Percentiles rank a stretch among this genome's conserved stretches.
Evolutionary conservation across 1,139 yeast genomes (phyloP).

Genomic region (Meyerozyma elateridarum): DNA sequence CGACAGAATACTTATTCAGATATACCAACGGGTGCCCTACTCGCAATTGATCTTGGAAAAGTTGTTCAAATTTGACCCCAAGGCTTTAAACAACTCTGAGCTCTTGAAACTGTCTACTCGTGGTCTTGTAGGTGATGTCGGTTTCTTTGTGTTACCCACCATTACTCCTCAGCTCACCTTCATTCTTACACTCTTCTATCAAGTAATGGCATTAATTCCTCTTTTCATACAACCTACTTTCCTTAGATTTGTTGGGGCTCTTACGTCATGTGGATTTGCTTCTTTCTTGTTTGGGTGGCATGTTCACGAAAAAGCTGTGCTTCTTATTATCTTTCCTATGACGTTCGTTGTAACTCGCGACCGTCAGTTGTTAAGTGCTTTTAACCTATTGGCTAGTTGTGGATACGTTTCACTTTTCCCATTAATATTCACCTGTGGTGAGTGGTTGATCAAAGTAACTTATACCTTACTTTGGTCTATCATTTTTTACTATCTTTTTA

Average conservation of each 20-base stretch:
- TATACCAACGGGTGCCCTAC: slow-evolving; percentile 43
- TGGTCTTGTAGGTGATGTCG: slow-evolving; percentile 89
- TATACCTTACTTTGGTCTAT: slow-evolving; percentile 86
- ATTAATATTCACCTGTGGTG: slow-evolving; percentile 73
- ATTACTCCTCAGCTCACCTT: slow-evolving; percentile 78
- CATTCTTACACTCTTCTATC: slow-evolving; percentile 74
- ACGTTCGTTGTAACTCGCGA: slow-evolving; percentile 73
- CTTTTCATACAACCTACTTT: slow-evolving; percentile 70
- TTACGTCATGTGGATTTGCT: slow-evolving; percentile 86
- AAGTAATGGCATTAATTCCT: slow-evolving; percentile 71
- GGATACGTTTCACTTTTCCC: slow-evolving; percentile 92
- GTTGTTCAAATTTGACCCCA: slow-evolving; percentile 31
- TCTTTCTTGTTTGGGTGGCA: slow-evolving; percentile 97
- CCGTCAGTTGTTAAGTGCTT: slow-evolving; percentile 64
- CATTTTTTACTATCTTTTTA: slow-evolving; percentile 66
- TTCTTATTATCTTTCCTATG: slow-evolving; percentile 85
- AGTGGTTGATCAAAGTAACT: slow-evolving; percentile 69
- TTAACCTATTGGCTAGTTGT: slow-evolving; percentile 62
- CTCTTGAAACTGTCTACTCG: slow-evolving; percentile 54
- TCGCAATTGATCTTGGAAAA: slow-evolving; percentile 31
- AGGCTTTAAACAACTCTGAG: slow-evolving; percentile 20
- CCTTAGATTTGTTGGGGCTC: slow-evolving; percentile 74
- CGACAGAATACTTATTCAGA: slow-evolving; percentile 67
- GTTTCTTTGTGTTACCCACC: slow-evolving; percentile 74
- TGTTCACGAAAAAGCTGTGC: slow-evolving; percentile 94